Percentiles rank a stretch among this genome's conserved stretches.
Conservation (phyloP, 257 asterid genomes). For the Solanum sparsipilum region DNA sequence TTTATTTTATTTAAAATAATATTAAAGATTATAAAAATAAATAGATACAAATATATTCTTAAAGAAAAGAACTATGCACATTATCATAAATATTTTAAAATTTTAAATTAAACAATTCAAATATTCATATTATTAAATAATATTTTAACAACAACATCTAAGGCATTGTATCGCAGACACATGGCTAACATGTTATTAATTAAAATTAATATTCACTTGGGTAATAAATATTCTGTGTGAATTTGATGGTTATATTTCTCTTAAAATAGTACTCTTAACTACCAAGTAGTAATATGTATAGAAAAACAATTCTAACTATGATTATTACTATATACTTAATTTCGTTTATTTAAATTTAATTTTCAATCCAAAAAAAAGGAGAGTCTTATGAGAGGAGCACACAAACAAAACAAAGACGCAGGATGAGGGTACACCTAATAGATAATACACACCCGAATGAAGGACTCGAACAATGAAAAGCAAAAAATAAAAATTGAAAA, state of each 20-base stretch:
- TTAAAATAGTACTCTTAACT: not conserved
- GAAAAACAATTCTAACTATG: not conserved
- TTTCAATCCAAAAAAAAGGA: not conserved
- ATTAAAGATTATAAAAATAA: too few species aligned
- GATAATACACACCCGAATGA: not conserved
- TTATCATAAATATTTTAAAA: too few species aligned
- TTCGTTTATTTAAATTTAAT: not conserved
- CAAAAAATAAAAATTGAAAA: not conserved
- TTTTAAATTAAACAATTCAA: too few species aligned
- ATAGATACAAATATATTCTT: not conserved
- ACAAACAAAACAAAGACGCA: not conserved
- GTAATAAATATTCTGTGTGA: not conserved
- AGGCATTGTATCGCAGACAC: too few species aligned
- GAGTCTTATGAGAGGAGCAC: not conserved
- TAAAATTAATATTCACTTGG: too few species aligned
- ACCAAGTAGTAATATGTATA: not conserved
- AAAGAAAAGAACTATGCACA: not conserved
- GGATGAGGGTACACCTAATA: not conserved
- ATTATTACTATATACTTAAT: too few species aligned
- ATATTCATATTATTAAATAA: too few species aligned
- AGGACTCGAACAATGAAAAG: constrained; percentile 12
- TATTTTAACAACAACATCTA: too few species aligned
- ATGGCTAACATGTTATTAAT: not conserved
- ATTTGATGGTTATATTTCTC: not conserved
- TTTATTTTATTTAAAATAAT: too few species aligned